A percentile compares a stretch with the other conserved stretches of the same genome.
phyloP scores from a whole-genome alignment of 2,329 filamentous ascomycete genomes.

The Alternaria postmessia region DNA sequence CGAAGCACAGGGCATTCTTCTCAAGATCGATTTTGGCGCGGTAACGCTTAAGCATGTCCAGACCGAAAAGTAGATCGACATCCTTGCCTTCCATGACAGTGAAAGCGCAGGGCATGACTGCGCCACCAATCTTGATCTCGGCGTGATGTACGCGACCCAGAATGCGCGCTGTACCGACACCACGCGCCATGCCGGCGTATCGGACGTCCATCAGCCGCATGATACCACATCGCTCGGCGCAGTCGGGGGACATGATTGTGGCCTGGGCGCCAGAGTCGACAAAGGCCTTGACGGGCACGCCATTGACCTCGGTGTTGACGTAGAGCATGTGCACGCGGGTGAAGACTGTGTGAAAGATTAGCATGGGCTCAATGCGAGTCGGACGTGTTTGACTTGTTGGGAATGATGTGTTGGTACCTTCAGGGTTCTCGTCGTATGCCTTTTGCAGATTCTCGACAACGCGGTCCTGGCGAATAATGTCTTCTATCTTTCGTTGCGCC shows the following conservation, averaged over 20 bases:
- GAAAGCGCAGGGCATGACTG: constrained; percentile 92
- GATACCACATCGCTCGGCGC: constrained; percentile 90
- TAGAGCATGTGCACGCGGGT: constrained; percentile 96
- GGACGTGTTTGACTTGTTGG: not conserved
- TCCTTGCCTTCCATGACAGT: constrained; percentile 99
- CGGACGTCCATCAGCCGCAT: constrained; percentile 94
- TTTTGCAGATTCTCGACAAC: constrained; percentile 96
- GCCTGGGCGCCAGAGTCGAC: constrained; percentile 98
- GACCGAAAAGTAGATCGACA: constrained; percentile 88
- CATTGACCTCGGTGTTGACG: constrained; percentile 93
- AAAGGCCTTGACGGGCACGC: constrained; percentile 89
- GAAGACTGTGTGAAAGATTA: constrained; percentile 70
- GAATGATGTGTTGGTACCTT: constrained; percentile 68
- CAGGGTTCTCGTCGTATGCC: constrained; percentile 96
- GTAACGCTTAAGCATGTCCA: constrained; percentile 97
- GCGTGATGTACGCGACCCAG: constrained; percentile 95
- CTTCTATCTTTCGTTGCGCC: constrained; percentile 89
- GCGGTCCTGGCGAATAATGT: constrained; percentile 93
- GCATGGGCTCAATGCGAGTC: not conserved
- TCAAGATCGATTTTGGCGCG: constrained; percentile 90
- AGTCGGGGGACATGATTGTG: constrained; percentile 97
- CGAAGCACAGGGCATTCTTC: constrained; percentile 85
- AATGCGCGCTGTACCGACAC: constrained; percentile 93
- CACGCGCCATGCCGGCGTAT: constrained; percentile 89
- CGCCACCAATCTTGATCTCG: constrained; percentile 88